Conservation (phyloP, 129 eudicot genomes). For the Chrysanthemum lavandulifolium region DNA sequence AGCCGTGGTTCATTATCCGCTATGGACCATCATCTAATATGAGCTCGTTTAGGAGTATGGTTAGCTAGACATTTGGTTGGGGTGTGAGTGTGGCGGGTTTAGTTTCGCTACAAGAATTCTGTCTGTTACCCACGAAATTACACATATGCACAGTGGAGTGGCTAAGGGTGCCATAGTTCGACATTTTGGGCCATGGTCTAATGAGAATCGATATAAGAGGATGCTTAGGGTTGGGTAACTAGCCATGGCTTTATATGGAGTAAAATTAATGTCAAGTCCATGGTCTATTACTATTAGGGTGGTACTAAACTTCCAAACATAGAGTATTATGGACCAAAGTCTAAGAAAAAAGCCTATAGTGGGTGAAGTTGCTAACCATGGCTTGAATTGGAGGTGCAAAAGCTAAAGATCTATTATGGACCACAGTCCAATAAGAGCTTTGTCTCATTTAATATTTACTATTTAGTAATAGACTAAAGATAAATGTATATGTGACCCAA, state of each 20-base stretch:
- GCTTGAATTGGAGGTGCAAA: background rate
- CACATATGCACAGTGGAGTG: too few relatives aligned
- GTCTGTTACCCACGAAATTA: too few relatives aligned
- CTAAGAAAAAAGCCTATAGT: too few relatives aligned
- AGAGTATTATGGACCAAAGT: too few relatives aligned
- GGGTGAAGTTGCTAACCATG: background rate
- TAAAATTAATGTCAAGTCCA: background rate
- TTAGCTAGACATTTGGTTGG: background rate
- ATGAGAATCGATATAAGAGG: too few relatives aligned
- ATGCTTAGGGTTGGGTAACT: background rate
- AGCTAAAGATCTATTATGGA: background rate
- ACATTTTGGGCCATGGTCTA: slow-evolving; percentile 14
- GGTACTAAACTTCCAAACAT: background rate
- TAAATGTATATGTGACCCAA: slow-evolving; percentile 7
- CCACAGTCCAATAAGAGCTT: slow-evolving; percentile 18
- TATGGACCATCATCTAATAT: background rate
- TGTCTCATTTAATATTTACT: slow-evolving; percentile 2
- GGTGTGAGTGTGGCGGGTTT: background rate
- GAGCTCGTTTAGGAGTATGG: background rate
- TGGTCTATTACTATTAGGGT: background rate
- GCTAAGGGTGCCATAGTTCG: slow-evolving; percentile 5
- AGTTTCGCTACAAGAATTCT: too few relatives aligned
- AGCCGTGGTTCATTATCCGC: background rate
- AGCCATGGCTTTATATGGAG: slow-evolving; percentile 1
- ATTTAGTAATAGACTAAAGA: slow-evolving; percentile 6